A percentile compares a stretch with the other conserved stretches of the same genome.
Conservation (phyloP, 1,284 basidiomycete genomes). For the Apiotrichum veenhuisii region DNA sequence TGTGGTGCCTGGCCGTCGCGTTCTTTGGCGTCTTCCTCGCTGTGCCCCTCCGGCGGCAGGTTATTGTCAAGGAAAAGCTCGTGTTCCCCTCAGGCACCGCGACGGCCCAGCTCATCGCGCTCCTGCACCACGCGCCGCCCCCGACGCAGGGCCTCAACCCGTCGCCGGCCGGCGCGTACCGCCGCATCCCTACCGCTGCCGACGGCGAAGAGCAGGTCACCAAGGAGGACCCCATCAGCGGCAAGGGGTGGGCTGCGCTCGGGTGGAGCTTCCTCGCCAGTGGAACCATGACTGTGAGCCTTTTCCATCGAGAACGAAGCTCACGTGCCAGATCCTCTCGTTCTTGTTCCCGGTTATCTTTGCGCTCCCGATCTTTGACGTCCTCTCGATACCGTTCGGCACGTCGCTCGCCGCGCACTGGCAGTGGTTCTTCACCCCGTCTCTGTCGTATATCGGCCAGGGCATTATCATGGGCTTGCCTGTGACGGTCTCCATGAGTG, state of each 20-base stretch:
- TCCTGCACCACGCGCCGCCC: slow-evolving; percentile 62
- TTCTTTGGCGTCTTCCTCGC: slow-evolving; percentile 96
- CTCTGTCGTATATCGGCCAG: slow-evolving; percentile 85
- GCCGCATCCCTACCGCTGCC: slow-evolving; percentile 24
- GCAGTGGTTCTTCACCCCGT: slow-evolving; percentile 94
- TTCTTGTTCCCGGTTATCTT: slow-evolving; percentile 86
- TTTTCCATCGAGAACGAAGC: neutral
- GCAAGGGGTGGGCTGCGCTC: slow-evolving; percentile 67
- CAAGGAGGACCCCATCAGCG: slow-evolving; percentile 50
- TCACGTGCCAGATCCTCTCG: slow-evolving; percentile 54
- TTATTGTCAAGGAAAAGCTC: slow-evolving; percentile 92
- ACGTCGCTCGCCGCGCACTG: slow-evolving; percentile 70
- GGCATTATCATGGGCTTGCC: slow-evolving; percentile 98
- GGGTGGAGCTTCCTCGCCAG: slow-evolving; percentile 71
- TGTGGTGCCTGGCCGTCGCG: slow-evolving; percentile 68
- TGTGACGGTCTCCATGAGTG: slow-evolving; percentile 87
- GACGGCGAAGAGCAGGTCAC: neutral
- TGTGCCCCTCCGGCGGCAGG: slow-evolving; percentile 86
- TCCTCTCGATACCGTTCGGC: slow-evolving; percentile 53
- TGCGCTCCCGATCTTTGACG: slow-evolving; percentile 83
- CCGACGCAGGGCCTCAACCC: slow-evolving; percentile 23
- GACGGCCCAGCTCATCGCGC: slow-evolving; percentile 89
- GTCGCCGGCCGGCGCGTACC: slow-evolving; percentile 21
- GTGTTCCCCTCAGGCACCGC: slow-evolving; percentile 94
- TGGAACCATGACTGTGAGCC: slow-evolving; percentile 64